Evolutionary conservation across 495 filamentous ascomycete genomes (phyloP), one percentile per base, ranked within the genome.

Genomic region (Penicillium mononematosum): DNA sequence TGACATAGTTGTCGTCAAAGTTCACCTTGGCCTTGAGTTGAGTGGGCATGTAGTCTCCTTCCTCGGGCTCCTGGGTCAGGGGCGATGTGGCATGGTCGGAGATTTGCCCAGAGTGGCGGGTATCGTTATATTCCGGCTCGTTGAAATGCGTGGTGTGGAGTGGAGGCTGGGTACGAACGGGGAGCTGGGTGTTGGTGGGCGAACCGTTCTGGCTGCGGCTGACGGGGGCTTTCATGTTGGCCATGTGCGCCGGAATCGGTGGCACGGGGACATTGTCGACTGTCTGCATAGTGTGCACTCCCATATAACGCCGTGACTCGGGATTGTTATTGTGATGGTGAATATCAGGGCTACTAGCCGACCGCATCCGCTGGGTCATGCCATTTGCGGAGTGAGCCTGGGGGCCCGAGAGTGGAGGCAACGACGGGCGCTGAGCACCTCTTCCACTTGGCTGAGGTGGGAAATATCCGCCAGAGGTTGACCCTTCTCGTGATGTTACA

Each of bases 21-120:
- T 90, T 90, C 34, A 98, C 91, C 72, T 92, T 96, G 50, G 96
- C 91, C 68, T 96, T 97, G 50, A 98, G 81, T 62, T 98, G 95
- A 11, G 71, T 79, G 9, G 78, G 76, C 75, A 78, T 80, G 42
- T 67, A 69, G 44, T 77, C 75, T 14, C 49, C 56, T 17, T 64
- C 65, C 8, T 72, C 73, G 0, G 71, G 66, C 46, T 72, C 70
- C 36, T 71, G 68, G 44, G 55, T 68, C 49, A 75, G 56, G 29
- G 75, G 70, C 17, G 73, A 73, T 4, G 71, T 72, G 29, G 72
- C 75, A 22, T 72, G 70, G 27, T 78, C 74, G 16, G 69, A 66
- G 36, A 68, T 25, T 48, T 69, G 62, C 24, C 61, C 65, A 32
- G 65, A 69, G 27, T 56, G 51, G 12, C 63, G 64, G 25, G 59